Conservation (phyloP, 2,329 filamentous ascomycete species). For the Pseudogymnoascus sp. region DNA sequence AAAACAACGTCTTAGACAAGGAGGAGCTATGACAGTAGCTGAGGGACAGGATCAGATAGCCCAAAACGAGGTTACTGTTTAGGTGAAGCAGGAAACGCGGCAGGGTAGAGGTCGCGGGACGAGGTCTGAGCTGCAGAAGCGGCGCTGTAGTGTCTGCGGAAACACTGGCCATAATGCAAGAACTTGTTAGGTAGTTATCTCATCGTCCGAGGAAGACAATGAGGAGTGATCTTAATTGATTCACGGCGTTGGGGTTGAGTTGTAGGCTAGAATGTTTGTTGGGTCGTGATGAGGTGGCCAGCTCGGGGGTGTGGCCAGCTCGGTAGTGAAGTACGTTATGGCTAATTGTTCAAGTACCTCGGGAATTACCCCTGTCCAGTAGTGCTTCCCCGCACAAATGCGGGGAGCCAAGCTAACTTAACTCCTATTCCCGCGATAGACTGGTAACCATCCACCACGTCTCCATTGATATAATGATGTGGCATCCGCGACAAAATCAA, state of each 20-base stretch:
- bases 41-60: neutral
- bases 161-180: neutral
- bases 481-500: neutral
- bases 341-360: neutral
- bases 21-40: neutral
- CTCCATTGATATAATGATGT: slow-evolving; percentile 4
- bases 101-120: neutral
- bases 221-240: neutral
- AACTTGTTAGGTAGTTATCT: neutral
- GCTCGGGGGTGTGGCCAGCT: too few species aligned
- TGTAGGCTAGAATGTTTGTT: neutral
- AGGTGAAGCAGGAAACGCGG: neutral
- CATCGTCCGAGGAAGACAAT: neutral
- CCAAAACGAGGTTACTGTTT: neutral
- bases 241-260: neutral
- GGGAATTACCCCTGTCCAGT: slow-evolving; percentile 6
- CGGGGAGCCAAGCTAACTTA: neutral
- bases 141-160: neutral
- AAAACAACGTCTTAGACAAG: neutral
- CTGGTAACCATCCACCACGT: neutral
- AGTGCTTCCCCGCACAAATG: neutral
- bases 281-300: too few species aligned
- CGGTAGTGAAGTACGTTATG: too few species aligned
- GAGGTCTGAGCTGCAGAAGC: neutral
- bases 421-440: neutral